Conservation (phyloP, 495 filamentous ascomycete genomes). For the Staphylotrichum tortipilum region DNA sequence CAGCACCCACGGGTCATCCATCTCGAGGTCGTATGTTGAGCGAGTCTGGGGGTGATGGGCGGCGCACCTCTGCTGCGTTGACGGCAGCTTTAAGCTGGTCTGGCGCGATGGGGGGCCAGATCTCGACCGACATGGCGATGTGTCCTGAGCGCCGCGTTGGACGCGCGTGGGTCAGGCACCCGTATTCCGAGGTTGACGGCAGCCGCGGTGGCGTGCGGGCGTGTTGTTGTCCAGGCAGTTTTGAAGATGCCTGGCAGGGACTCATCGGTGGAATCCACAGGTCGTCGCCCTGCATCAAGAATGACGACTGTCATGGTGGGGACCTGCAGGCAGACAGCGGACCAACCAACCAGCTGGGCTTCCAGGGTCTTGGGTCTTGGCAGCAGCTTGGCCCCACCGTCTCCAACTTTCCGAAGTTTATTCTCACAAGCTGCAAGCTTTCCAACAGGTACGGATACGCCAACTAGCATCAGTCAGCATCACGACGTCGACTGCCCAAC, state of each 20-base stretch:
- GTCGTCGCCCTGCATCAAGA: not conserved
- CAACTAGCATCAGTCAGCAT: too few species aligned
- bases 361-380: constrained; percentile 7
- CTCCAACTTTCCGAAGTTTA: too few species aligned
- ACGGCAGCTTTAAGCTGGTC: constrained; percentile 58
- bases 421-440: too few species aligned
- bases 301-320: constrained; percentile 1
- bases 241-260: constrained; percentile 13
- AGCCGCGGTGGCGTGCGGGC: not conserved
- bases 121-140: constrained; percentile 59
- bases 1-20: constrained; percentile 28
- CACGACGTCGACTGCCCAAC: too few species aligned
- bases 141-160: constrained; percentile 10
- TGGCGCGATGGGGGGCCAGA: constrained; percentile 63
- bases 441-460: too few species aligned
- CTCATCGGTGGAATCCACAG: too few species aligned
- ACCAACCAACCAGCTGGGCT: not conserved
- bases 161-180: constrained; percentile 24
- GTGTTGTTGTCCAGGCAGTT: not conserved
- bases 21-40: not conserved
- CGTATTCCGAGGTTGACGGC: constrained; percentile 17
- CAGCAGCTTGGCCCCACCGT: not conserved
- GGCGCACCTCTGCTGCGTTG: constrained; percentile 54
- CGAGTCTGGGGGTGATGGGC: not conserved
- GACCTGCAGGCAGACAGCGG: constrained; percentile 11